Percentiles rank a stretch among this genome's conserved stretches.
phyloP scores from a whole-genome alignment of 1,284 basidiomycete species.

The Schizopora paradoxa region DNA sequence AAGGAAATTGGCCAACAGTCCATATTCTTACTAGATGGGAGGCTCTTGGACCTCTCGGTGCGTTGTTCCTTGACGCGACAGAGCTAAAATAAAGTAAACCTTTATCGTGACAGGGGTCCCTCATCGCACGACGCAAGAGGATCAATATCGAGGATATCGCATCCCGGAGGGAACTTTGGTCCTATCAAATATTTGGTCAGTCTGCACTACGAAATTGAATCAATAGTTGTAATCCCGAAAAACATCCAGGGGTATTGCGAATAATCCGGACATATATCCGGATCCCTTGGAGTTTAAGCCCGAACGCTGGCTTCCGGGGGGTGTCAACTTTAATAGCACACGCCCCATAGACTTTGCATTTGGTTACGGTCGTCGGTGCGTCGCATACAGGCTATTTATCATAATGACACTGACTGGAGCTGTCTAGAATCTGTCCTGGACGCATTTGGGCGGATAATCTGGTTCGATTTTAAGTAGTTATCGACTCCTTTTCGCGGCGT shows the following conservation, averaged over 20 bases:
- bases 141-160: neutral
- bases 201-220: neutral
- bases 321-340: neutral
- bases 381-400: neutral
- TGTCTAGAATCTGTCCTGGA: constrained; percentile 2
- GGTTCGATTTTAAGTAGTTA: too few relatives aligned
- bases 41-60: too few relatives aligned
- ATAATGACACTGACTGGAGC: neutral
- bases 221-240: too few relatives aligned
- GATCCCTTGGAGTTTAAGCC: neutral
- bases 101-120: neutral
- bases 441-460: neutral
- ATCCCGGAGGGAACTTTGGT: constrained; percentile 3
- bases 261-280: neutral
- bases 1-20: too few relatives aligned
- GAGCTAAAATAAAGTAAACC: too few relatives aligned
- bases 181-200: constrained; percentile 2
- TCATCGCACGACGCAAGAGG: neutral
- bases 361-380: neutral
- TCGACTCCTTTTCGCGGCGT: neutral
- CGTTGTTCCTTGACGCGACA: too few relatives aligned
- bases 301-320: neutral
- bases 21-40: too few relatives aligned
- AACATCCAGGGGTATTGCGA: neutral
- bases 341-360: neutral